These are phyloP conservation scores for Fraxinus velutina DNA, from an alignment of 305 asterid genomes.

Conservation along the genomic window DNA sequence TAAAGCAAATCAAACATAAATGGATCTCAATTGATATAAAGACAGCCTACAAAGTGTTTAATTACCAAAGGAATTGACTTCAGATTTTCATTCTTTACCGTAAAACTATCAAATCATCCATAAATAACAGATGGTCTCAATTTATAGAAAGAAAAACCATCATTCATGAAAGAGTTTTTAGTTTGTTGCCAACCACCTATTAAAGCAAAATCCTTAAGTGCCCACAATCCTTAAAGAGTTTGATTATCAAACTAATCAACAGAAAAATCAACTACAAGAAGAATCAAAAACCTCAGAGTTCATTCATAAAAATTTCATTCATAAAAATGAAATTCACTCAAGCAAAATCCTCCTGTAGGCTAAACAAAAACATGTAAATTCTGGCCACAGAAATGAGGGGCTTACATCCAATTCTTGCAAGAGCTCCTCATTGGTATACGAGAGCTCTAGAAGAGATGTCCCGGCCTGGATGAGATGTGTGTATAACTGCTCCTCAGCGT, in stretches of 20 bases:
- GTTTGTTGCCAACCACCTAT: neutral
- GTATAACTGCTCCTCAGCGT: neutral
- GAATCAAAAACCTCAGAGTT: neutral
- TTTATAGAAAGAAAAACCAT: neutral
- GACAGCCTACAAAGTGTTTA: neutral
- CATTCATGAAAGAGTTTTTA: neutral
- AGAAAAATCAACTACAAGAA: neutral
- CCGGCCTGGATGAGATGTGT: neutral
- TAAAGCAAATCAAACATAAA: neutral
- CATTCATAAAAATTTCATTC: neutral
- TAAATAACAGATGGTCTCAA: neutral
- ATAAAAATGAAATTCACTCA: neutral
- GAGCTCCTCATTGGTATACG: neutral
- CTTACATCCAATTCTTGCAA: slow-evolving; percentile 8
- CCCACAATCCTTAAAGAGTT: neutral
- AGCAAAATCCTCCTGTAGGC: neutral
- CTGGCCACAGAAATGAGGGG: neutral
- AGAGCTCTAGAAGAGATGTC: neutral
- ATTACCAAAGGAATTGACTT: neutral
- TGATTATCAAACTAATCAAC: neutral
- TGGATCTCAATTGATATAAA: neutral
- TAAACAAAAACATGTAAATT: neutral
- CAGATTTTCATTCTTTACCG: neutral
- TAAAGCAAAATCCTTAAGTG: neutral
- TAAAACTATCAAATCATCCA: neutral